phyloP scores from a whole-genome alignment of 805 yeast genomes.

The Sugiyamaella mastotermitis region DNA sequence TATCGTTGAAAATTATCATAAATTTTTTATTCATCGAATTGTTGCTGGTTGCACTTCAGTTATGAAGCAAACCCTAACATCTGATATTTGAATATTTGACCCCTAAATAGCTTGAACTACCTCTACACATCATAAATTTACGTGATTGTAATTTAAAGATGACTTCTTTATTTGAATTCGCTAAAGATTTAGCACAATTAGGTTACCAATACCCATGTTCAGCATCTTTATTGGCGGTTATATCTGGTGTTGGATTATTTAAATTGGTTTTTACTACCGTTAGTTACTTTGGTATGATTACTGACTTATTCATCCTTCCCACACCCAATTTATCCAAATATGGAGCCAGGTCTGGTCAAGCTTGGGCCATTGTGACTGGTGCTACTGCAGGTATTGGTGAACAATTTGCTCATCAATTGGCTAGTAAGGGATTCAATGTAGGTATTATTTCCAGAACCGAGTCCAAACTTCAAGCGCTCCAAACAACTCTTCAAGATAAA shows the following conservation, averaged over 20 bases:
- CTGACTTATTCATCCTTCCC: constrained; percentile 52
- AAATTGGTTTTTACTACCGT: constrained; percentile 49
- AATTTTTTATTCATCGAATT: no score
- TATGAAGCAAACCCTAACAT: no score
- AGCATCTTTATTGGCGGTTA: constrained; percentile 8
- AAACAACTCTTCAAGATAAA: constrained; percentile 55
- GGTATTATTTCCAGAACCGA: constrained; percentile 80
- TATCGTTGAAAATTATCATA: no score
- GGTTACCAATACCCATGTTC: constrained; percentile 9
- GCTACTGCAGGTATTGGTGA: constrained; percentile 98
- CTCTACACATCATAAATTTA: no score
- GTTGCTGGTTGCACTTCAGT: no score
- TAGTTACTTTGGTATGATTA: constrained; percentile 46
- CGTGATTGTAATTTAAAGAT: no score
- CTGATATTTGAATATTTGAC: no score
- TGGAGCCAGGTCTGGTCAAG: constrained; percentile 59
- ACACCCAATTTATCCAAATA: constrained; percentile 54
- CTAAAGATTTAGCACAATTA: constrained; percentile 2
- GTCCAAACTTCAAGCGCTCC: constrained; percentile 62
- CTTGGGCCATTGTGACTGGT: constrained; percentile 96
- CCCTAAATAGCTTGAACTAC: no score
- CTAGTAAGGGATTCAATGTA: constrained; percentile 75
- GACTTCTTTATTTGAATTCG: not conserved
- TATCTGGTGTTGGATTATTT: constrained; percentile 42
- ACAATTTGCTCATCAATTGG: constrained; percentile 83